Percentiles rank a stretch among this genome's conserved stretches.
phyloP scores from a whole-genome alignment of 2,329 filamentous ascomycete genomes.

The Sclerotinia glacialis region DNA sequence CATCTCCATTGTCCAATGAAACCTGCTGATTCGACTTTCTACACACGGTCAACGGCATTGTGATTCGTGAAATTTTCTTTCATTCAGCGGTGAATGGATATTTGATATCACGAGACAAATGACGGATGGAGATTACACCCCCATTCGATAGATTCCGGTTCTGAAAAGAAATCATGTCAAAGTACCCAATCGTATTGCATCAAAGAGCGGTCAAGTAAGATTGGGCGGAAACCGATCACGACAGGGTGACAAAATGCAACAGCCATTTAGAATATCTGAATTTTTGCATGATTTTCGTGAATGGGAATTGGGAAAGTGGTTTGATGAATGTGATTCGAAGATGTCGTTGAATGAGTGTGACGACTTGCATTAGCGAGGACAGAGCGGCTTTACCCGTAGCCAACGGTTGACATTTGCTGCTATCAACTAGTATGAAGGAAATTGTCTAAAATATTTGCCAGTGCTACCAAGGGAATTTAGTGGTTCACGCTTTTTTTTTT shows the following conservation, averaged over 20 bases:
- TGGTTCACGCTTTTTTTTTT: neutral
- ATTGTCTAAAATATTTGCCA: neutral
- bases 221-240: conserved; percentile 33
- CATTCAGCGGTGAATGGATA: conserved; percentile 16
- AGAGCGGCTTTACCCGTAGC: conserved; percentile 23
- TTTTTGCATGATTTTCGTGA: conserved; percentile 20
- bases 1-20: neutral
- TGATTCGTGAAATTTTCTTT: conserved; percentile 6
- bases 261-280: conserved; percentile 9
- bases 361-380: conserved; percentile 21
- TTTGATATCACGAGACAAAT: conserved; percentile 13
- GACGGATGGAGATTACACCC: conserved; percentile 8
- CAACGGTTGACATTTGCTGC: conserved; percentile 13
- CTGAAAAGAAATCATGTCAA: neutral
- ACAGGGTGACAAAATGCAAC: conserved; percentile 21
- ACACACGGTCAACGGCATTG: conserved; percentile 10
- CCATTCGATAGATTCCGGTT: conserved; percentile 5
- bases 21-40: neutral
- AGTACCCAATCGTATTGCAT: conserved; percentile 30
- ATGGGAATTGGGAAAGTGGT: conserved; percentile 11
- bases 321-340: conserved; percentile 19
- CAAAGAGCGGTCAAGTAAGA: conserved; percentile 36
- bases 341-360: conserved; percentile 23
- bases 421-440: neutral
- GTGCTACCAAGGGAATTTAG: neutral